Base-by-base conservation (phyloP, 1,284 basidiomycete genomes). In the Neotropicomus parvogracilis region DNA sequence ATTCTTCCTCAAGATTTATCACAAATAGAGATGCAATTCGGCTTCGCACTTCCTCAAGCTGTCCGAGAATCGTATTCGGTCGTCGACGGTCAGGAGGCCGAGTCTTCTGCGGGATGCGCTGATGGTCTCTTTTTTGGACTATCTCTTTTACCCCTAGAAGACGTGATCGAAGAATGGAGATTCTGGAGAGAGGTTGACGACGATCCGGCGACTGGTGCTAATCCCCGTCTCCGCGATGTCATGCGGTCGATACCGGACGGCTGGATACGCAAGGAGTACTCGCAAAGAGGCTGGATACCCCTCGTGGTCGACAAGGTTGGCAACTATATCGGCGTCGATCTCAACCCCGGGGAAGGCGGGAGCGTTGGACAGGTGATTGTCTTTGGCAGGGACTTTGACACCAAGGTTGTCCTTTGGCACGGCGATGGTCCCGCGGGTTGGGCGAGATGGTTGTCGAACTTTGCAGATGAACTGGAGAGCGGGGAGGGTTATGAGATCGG, bases 301-400 rank as follows among this genome's bases (percentile, higher is more conserved):
- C 85, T 99, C 53, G 79, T 97, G 48, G 86, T 86, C 34, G 95
- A 99, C 71, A 89, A 90, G 56, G 85, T 84, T 16, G 97, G 95
- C 21, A 99, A 99, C 71, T 99, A 99, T 66, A 81, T 98, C 53
- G 95, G 95, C 44, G 79, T 99, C 41, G 95, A 99, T 68, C 78
- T 99, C 52, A 92, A 87, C 67, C 95, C 95, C 5, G 90, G 72
- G 17, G 80, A 85, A 54, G 68, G 70, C 34, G 95, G 94, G 40
- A 68, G 80, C 2, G 75, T 81, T 42, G 97, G 95, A 4, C 95
- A 99, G 67, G 94, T 97, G 43, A 98, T 99, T 54, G 85, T 98
- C 40, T 99, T 98, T 68, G 95, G 95, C 12, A 81, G 95, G 44
- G 95, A 99, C 65, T 97, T 99, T 69, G 95, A 99, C 68, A 91